Conservation (phyloP, 768 basidiomycete species). For the Pleurotus sapidus region DNA sequence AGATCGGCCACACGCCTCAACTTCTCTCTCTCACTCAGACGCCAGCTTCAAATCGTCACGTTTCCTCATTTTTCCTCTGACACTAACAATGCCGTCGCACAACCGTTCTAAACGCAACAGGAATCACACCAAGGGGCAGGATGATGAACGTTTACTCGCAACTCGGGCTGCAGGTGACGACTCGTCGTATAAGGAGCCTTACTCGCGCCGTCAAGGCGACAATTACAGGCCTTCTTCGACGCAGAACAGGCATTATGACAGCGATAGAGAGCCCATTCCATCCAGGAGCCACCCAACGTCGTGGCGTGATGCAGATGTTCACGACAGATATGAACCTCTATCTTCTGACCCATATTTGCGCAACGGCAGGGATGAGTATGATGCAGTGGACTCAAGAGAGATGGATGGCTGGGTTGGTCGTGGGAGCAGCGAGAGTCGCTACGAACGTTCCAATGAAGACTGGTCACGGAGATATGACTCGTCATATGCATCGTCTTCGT, state of each 20-base stretch:
- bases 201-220: conserved; percentile 49
- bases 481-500: conserved; percentile 38
- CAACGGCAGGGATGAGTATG: conserved; percentile 47
- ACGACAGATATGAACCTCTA: conserved; percentile 41
- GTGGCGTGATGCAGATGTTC: conserved; percentile 48
- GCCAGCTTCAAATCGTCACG: conserved; percentile 12
- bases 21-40: conserved; percentile 22
- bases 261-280: conserved; percentile 48
- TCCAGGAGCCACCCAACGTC: conserved; percentile 48
- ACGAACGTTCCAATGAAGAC: conserved; percentile 39
- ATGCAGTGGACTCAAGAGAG: conserved; percentile 39
- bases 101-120: conserved; percentile 45
- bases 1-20: conserved; percentile 25
- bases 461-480: conserved; percentile 49
- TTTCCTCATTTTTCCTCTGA: conserved; percentile 17
- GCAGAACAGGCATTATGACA: conserved; percentile 39
- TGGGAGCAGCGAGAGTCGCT: conserved; percentile 32
- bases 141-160: conserved; percentile 44
- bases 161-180: conserved; percentile 36
- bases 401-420: conserved; percentile 43
- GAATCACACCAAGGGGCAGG: conserved; percentile 46
- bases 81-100: conserved; percentile 34
- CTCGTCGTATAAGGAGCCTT: conserved; percentile 42
- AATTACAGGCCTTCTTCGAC: conserved; percentile 43
- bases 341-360: conserved; percentile 50